Base-by-base conservation (phyloP, 1,139 yeast genomes). In the Pichia sp. region DNA sequence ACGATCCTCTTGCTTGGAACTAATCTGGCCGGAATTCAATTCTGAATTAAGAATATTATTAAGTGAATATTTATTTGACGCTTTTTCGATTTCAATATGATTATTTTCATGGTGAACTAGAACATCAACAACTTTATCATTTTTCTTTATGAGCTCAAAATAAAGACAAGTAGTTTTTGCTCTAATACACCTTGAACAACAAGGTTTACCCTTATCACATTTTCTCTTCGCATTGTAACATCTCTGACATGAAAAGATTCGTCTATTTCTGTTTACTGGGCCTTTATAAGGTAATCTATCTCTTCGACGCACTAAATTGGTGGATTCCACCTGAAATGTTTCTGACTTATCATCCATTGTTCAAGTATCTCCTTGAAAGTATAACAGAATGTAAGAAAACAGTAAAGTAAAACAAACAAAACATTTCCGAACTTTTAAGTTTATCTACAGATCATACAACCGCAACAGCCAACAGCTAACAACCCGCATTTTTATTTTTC, bases 151-250 rank as follows among this genome's bases (percentile, higher is more conserved):
- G 22, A 51, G 50, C 5, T 53, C 48, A 22, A 55, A 54, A 42
- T 56, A 57, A n/a, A 53, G 54, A 43, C 61, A 58, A 1, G 18
- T 11, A 13, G 44, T 30, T 2, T 49, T 46, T 1, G 52, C 43
- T 9, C 47, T 38, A 7, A 12, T 18, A 32, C 62, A 56, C 16
- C 59, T 42, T 4, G 36, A 18, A 40, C 62, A 57, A 3, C 35
- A 24, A 1, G 57, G 56, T 20, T 42, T 50, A 16, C 40, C 49
- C 26, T 48, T 56, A 25, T 46, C 56, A 42, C 61, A 58, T 40
- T 56, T 58, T n/a, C 59, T 39, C 22, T 56, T 57, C 2, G 50
- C 37, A 6, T 40, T 42, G 32, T 49, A 57, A 37, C 59, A 57
- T 15, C 54, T 38, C 32, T 56, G 52, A 40, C 59, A 56, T 0